Evolutionary conservation across 1,139 yeast genomes (phyloP), one percentile per base, ranked within the genome.

Genomic region (Martiniozyma asiatica): DNA sequence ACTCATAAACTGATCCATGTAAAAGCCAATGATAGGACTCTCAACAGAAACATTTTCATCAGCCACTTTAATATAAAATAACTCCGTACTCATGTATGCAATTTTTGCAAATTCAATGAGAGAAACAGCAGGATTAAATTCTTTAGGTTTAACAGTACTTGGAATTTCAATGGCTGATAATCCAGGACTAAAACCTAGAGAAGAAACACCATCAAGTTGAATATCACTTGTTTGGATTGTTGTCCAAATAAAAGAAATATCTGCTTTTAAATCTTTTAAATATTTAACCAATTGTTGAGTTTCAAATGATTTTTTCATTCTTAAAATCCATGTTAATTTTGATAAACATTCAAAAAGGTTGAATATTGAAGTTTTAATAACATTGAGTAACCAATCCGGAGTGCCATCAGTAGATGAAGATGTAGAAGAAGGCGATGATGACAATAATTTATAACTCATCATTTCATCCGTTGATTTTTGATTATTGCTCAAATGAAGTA

Each of bases 271-370:
- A 8, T 37, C 36, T 11, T 36, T 36, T 16, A 44, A 24, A 20
- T 24, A 33, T 6, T 20, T 7, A 16, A 29, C 33, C 2, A 34
- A 26, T 14, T 35, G 23, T 8, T 20, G 20, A 2, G 12, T 11
- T n/a, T 31, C 37, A 12, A 35, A 23, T 9, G 35, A 21, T 15
- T 27, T 22, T 14, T 10, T 21, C 34, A 43, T 32, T 23, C 64
- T 42, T 13, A 58, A 35, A 20, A 63, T 35, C 56, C 63, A 64
- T 0, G 60, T 47, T 3, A 60, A 47, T 36, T 65, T 64, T 14
- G 63, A 57, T 8, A 54, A 44, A 8, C 58, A 44, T 34, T 63
- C 68, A 39, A 53, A 58, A 24, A 58, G 51, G 18, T 50, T 55
- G 9, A 53, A 39, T 3, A 56, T 44, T 7, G 61, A 55, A 2